Conservation (phyloP, 164 flowering plant genomes). For the Nymphaea colorata region DNA sequence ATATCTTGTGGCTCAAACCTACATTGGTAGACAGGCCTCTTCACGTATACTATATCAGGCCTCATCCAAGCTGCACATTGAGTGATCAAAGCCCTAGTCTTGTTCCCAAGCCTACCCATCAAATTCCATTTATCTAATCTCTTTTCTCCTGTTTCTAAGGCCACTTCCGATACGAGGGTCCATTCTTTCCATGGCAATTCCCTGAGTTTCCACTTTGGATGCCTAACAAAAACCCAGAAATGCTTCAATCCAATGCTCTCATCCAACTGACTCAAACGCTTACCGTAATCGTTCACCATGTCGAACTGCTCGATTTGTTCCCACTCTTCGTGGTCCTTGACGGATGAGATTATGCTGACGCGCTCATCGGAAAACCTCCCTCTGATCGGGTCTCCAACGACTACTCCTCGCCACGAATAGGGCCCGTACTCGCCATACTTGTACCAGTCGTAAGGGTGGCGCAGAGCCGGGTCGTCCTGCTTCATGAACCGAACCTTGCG, state of each 20-base stretch:
- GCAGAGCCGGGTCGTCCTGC: conserved; percentile 68
- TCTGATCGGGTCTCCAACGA: conserved; percentile 72
- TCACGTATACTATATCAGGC: conserved; percentile 83
- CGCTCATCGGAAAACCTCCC: conserved; percentile 63
- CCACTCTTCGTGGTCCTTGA: conserved; percentile 76
- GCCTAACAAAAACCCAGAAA: conserved; percentile 87
- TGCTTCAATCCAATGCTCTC: conserved; percentile 35
- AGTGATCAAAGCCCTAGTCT: conserved; percentile 47
- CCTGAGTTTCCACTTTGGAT: conserved; percentile 65
- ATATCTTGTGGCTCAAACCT: conserved; percentile 86
- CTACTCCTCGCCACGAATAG: conserved; percentile 85
- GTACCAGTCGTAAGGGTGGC: conserved; percentile 92
- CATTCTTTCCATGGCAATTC: conserved; percentile 93
- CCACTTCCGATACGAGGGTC: conserved; percentile 75
- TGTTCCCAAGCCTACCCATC: conserved; percentile 85
- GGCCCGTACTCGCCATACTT: conserved; percentile 93
- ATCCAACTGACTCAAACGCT: conserved; percentile 38
- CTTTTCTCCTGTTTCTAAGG: conserved; percentile 50
- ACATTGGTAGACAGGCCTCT: conserved; percentile 83
- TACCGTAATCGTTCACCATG: conserved; percentile 50
- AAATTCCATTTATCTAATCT: conserved; percentile 83
- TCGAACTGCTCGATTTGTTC: conserved; percentile 77
- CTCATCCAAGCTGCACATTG: conserved; percentile 96
- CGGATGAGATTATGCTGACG: conserved; percentile 52
- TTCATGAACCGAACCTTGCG: conserved; percentile 89